These are phyloP conservation scores for Candida sanyaensis DNA, from an alignment of 1,139 yeast genomes.

Conservation along the genomic window DNA sequence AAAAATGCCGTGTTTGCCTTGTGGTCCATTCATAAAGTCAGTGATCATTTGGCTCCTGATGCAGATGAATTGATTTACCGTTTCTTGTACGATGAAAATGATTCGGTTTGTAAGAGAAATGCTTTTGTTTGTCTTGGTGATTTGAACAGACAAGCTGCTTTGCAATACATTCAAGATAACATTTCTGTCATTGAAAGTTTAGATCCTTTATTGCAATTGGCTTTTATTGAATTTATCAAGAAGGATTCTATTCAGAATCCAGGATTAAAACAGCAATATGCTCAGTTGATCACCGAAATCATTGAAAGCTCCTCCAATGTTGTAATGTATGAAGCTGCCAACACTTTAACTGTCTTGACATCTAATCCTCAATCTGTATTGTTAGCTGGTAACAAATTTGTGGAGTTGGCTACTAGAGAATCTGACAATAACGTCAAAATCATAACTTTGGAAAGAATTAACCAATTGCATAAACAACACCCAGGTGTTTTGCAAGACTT, in stretches of 20 bases:
- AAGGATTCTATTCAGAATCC: constrained; percentile 71
- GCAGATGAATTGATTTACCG: constrained; percentile 81
- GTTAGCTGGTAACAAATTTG: constrained; percentile 80
- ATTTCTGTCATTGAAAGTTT: constrained; percentile 61
- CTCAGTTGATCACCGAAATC: constrained; percentile 71
- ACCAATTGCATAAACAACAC: constrained; percentile 68
- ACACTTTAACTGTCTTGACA: constrained; percentile 76
- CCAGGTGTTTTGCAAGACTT: constrained; percentile 88
- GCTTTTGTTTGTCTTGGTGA: constrained; percentile 89
- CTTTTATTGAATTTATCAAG: constrained; percentile 89
- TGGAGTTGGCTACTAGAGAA: constrained; percentile 87
- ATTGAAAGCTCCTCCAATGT: constrained; percentile 73
- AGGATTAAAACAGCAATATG: constrained; percentile 67
- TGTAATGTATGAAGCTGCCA: constrained; percentile 90
- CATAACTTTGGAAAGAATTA: constrained; percentile 85
- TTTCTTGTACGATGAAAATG: constrained; percentile 80
- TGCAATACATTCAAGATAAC: constrained; percentile 77
- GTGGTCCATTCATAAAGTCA: constrained; percentile 76
- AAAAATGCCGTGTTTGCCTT: constrained; percentile 96
- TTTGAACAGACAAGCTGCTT: constrained; percentile 82
- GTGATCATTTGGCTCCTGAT: constrained; percentile 89
- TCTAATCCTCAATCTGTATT: constrained; percentile 66
- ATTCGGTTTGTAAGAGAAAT: constrained; percentile 92
- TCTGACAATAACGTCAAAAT: constrained; percentile 92
- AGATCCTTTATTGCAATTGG: constrained; percentile 85